These are phyloP conservation scores for Clitopilus hobsonii DNA, from an alignment of 768 basidiomycete genomes.

Conservation along the genomic window DNA sequence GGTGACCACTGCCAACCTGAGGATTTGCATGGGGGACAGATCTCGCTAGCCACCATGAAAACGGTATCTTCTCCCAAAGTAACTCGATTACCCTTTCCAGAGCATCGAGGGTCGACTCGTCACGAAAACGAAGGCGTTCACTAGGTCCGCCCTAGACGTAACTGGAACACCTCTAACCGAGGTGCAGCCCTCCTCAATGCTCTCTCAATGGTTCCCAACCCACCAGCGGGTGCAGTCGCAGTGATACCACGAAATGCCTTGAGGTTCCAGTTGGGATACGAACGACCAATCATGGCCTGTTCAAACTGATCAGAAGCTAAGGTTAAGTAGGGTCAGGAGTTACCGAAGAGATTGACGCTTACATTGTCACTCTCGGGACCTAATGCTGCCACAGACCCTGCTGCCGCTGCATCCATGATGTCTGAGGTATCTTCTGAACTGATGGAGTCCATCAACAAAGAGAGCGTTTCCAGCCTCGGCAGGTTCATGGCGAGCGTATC, in stretches of 20 bases:
- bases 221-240: neutral
- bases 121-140: neutral
- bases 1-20: no score
- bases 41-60: no score
- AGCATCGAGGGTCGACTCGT: neutral
- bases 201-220: neutral
- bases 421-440: neutral
- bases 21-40: no score
- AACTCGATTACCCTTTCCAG: no score
- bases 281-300: neutral
- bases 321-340: neutral
- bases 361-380: neutral
- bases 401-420: neutral
- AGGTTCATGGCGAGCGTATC: neutral
- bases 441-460: neutral
- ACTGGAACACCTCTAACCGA: neutral
- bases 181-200: neutral
- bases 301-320: neutral
- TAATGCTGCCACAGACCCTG: neutral
- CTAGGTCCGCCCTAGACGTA: neutral
- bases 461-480: neutral
- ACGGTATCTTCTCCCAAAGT: no score
- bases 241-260: conserved; percentile 1
- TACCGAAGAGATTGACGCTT: neutral
- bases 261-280: conserved; percentile 1